Percentiles rank a stretch among this genome's conserved stretches.
Evolutionary conservation across 2,329 filamentous ascomycete genomes (phyloP).

Genomic region (Coniochaeta prunicola): DNA sequence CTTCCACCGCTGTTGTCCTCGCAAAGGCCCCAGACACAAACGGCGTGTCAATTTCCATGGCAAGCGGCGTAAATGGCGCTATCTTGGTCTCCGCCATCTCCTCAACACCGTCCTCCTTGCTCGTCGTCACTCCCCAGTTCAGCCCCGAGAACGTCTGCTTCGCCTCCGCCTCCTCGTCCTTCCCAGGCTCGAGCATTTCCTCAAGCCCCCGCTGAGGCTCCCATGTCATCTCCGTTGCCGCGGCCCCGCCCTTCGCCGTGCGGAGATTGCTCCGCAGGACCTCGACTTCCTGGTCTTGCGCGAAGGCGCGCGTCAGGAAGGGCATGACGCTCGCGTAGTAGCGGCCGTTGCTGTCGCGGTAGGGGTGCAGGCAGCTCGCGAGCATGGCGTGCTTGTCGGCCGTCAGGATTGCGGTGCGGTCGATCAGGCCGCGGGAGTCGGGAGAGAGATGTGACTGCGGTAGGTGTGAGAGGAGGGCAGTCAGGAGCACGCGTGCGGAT

Average conservation of each 20-base stretch:
- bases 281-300: slow-evolving; percentile 60
- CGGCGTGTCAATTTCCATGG: neutral
- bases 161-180: neutral
- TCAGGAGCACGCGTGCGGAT: slow-evolving; percentile 57
- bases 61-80: neutral
- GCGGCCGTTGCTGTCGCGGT: slow-evolving; percentile 54
- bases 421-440: slow-evolving; percentile 65
- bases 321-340: slow-evolving; percentile 71
- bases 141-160: neutral
- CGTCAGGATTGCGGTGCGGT: slow-evolving; percentile 71
- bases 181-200: slow-evolving; percentile 16
- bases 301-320: slow-evolving; percentile 62
- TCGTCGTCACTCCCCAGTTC: slow-evolving; percentile 16
- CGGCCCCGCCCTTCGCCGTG: slow-evolving; percentile 13
- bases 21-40: neutral
- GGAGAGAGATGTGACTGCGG: slow-evolving; percentile 62
- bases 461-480: slow-evolving; percentile 52
- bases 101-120: slow-evolving; percentile 15
- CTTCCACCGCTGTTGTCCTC: neutral
- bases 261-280: slow-evolving; percentile 57
- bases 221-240: slow-evolving; percentile 7
- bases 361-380: slow-evolving; percentile 75
- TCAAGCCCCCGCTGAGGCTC: slow-evolving; percentile 24
- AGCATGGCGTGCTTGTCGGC: slow-evolving; percentile 66
- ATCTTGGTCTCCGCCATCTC: slow-evolving; percentile 6